Percentiles rank a stretch among this genome's conserved stretches.
phyloP scores from a whole-genome alignment of 805 yeast genomes.

The Tetrapisispora phaffii region DNA sequence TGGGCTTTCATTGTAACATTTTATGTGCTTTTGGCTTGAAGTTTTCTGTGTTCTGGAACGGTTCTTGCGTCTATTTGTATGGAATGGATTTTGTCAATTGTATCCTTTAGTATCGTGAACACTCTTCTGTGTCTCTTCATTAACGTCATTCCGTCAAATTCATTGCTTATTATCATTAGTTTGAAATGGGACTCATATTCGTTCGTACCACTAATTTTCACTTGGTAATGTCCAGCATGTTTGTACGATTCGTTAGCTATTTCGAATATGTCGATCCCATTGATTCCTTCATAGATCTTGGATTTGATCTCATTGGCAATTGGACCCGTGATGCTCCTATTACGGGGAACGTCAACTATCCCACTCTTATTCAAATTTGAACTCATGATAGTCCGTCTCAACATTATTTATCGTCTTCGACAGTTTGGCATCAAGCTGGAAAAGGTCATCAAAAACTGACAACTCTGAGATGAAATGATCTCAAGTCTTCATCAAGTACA shows the following conservation, averaged over 20 bases:
- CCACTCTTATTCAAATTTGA: not conserved
- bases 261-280: slow-evolving; percentile 27
- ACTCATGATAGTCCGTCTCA: not conserved
- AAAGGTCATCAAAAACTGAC: too few species aligned
- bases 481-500: too few species aligned
- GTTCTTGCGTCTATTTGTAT: slow-evolving; percentile 79
- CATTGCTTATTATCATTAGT: slow-evolving; percentile 59
- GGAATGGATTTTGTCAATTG: slow-evolving; percentile 68
- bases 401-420: not conserved
- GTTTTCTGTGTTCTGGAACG: slow-evolving; percentile 35
- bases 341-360: not conserved
- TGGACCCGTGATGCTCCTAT: slow-evolving; percentile 1
- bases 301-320: not conserved
- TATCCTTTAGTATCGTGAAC: slow-evolving; percentile 60
- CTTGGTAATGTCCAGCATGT: slow-evolving; percentile 73
- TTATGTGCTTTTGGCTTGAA: not conserved
- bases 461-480: too few species aligned
- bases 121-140: slow-evolving; percentile 74
- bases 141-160: slow-evolving; percentile 51
- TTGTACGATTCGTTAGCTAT: slow-evolving; percentile 76
- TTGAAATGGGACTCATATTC: slow-evolving; percentile 75
- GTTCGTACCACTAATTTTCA: slow-evolving; percentile 64
- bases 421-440: too few species aligned
- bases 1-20: not conserved
- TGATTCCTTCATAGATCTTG: not conserved